Evolutionary conservation across 176 grass and related monocot genomes (phyloP).

Genomic region (Triticum timopheevii): DNA sequence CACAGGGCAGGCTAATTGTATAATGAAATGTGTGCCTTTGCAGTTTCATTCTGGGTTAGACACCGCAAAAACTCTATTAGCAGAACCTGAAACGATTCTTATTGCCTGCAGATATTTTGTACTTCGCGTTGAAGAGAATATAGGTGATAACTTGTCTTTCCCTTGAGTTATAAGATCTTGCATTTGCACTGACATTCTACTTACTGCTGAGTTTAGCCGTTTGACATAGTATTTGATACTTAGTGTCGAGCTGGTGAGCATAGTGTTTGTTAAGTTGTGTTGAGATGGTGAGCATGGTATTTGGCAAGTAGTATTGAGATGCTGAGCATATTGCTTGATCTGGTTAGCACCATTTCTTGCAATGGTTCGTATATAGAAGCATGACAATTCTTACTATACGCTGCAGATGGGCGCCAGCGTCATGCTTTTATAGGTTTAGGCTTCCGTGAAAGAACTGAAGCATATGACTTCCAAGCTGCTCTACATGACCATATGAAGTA

Average conservation of each 20-base stretch:
- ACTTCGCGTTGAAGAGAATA: slow-evolving; percentile 86
- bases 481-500: slow-evolving; percentile 99
- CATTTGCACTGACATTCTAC: slow-evolving; percentile 11
- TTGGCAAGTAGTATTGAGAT: slow-evolving; percentile 8
- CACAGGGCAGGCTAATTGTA: neutral
- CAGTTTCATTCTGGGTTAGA: slow-evolving; percentile 8
- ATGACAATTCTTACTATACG: slow-evolving; percentile 19
- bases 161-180: neutral
- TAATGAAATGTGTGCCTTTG: neutral
- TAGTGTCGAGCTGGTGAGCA: neutral
- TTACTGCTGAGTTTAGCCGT: neutral
- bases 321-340: neutral
- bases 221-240: slow-evolving; percentile 23
- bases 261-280: slow-evolving; percentile 1
- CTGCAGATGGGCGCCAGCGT: slow-evolving; percentile 76
- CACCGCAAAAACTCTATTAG: slow-evolving; percentile 10
- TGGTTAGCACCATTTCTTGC: neutral
- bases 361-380: neutral
- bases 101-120: slow-evolving; percentile 83
- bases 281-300: neutral
- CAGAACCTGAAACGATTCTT: slow-evolving; percentile 30
- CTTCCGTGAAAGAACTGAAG: slow-evolving; percentile 96
- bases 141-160: slow-evolving; percentile 60
- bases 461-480: slow-evolving; percentile 99
- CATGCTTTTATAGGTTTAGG: slow-evolving; percentile 98